Percentiles rank a stretch among this genome's conserved stretches.
Conservation (phyloP, 306 rosid species). For the Malus orientalis region DNA sequence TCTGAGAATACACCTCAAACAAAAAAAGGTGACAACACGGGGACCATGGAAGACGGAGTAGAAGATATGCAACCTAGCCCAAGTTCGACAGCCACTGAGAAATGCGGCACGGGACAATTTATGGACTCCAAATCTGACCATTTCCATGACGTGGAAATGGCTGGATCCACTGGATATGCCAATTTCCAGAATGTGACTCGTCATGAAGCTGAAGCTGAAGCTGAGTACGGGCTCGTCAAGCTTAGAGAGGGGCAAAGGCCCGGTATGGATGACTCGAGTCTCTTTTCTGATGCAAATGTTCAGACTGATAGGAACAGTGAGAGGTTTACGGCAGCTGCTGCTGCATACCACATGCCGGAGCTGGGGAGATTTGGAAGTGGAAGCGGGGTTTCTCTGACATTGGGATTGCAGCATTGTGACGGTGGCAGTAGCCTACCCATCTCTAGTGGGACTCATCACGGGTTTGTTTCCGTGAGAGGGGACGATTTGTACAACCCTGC, state of each 20-base stretch:
- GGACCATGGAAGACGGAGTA: conserved; percentile 33
- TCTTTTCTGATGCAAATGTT: conserved; percentile 32
- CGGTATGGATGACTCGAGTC: conserved; percentile 32
- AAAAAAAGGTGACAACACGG: conserved; percentile 38
- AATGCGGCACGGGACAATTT: conserved; percentile 36
- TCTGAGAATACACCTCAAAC: conserved; percentile 51
- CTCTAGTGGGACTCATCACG: conserved; percentile 32
- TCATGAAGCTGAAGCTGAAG: conserved; percentile 21
- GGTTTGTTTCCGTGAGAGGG: conserved; percentile 51
- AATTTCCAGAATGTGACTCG: conserved; percentile 25
- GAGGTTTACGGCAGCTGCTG: conserved; percentile 41
- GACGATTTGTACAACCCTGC: conserved; percentile 42
- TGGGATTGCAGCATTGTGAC: conserved; percentile 78
- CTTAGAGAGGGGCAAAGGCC: conserved; percentile 40
- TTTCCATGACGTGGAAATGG: conserved; percentile 34
- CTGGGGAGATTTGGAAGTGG: conserved; percentile 45
- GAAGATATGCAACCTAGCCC: conserved; percentile 53
- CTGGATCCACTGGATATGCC: conserved; percentile 24
- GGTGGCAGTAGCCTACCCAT: conserved; percentile 45
- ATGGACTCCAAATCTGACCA: conserved; percentile 41
- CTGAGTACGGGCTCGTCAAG: conserved; percentile 28
- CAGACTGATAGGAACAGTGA: conserved; percentile 34
- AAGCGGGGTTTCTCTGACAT: conserved; percentile 59
- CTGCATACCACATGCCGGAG: conserved; percentile 53
- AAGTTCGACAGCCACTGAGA: conserved; percentile 39